These are phyloP conservation scores for Chalaropsis thielavioides DNA, from an alignment of 2,329 filamentous ascomycete genomes.

Conservation along the genomic window DNA sequence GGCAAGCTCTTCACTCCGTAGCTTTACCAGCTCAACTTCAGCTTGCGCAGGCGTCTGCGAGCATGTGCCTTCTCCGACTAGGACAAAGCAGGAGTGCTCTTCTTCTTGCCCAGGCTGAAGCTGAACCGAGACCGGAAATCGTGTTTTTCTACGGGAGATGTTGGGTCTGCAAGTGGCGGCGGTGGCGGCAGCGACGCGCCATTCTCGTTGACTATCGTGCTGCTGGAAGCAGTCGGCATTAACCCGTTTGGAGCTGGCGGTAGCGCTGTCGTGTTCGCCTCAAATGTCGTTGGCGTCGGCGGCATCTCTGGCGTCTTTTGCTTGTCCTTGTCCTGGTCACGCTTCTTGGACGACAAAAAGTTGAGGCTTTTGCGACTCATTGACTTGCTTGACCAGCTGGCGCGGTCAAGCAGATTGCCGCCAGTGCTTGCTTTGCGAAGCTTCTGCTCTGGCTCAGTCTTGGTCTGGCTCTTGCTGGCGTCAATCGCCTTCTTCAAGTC, in stretches of 20 bases:
- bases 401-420: conserved; percentile 43
- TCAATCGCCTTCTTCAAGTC: conserved; percentile 51
- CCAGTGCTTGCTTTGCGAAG: conserved; percentile 24
- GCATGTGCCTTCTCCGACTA: conserved; percentile 15
- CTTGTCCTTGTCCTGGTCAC: conserved; percentile 20
- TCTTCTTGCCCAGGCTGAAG: conserved; percentile 48
- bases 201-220: not conserved
- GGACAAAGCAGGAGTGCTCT: conserved; percentile 33
- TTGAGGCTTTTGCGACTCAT: conserved; percentile 62
- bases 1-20: not conserved
- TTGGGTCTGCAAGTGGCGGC: conserved; percentile 14
- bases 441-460: conserved; percentile 26
- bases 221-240: not conserved
- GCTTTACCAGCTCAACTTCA: not conserved
- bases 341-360: conserved; percentile 43
- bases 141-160: conserved; percentile 13
- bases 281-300: conserved; percentile 2
- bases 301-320: not conserved
- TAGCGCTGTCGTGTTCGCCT: not conserved
- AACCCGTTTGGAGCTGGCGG: not conserved
- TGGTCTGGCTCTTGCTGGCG: conserved; percentile 45
- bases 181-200: not conserved
- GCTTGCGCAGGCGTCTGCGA: not conserved
- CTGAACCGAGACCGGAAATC: conserved; percentile 43
- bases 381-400: conserved; percentile 60